phyloP scores from a whole-genome alignment of 1,284 basidiomycete genomes.

The Ustilago sp. region DNA sequence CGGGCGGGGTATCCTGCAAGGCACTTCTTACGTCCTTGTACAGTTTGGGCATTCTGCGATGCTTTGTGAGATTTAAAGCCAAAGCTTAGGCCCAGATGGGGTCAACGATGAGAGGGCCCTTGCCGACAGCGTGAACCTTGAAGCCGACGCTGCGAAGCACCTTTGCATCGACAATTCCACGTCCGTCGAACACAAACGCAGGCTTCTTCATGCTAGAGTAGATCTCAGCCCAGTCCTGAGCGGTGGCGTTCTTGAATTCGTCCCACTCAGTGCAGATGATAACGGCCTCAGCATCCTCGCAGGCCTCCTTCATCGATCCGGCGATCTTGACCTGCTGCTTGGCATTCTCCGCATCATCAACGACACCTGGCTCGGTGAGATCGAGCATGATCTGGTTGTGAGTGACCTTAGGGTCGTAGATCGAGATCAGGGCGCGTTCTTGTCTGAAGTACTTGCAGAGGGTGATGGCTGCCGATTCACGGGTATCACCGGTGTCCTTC shows the following conservation, averaged over 20 bases:
- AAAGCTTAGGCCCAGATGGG: constrained; percentile 59
- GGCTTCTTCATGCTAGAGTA: constrained; percentile 94
- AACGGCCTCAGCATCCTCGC: constrained; percentile 88
- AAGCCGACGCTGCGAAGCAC: constrained; percentile 88
- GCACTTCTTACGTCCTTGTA: too few relatives aligned
- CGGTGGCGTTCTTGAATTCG: constrained; percentile 78
- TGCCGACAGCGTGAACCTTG: constrained; percentile 76
- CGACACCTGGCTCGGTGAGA: constrained; percentile 72
- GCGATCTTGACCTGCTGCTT: constrained; percentile 87
- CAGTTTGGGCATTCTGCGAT: background rate
- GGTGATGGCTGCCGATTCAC: constrained; percentile 96
- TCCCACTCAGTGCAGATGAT: constrained; percentile 81
- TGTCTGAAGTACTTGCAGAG: constrained; percentile 92
- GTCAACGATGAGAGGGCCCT: constrained; percentile 66
- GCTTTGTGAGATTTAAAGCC: background rate
- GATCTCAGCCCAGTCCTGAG: constrained; percentile 87
- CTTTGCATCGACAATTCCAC: constrained; percentile 84
- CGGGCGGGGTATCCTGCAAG: constrained; percentile 17
- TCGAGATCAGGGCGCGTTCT: constrained; percentile 85
- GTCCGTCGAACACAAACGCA: constrained; percentile 80
- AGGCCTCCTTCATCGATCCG: constrained; percentile 84
- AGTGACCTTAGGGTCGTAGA: constrained; percentile 90
- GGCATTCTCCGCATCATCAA: constrained; percentile 76
- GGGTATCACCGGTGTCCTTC: constrained; percentile 71
- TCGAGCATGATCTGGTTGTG: constrained; percentile 73